Percentiles rank a stretch among this genome's conserved stretches.
Evolutionary conservation across 1,284 basidiomycete genomes (phyloP).

Genomic region (Hymenochaete sp.): DNA sequence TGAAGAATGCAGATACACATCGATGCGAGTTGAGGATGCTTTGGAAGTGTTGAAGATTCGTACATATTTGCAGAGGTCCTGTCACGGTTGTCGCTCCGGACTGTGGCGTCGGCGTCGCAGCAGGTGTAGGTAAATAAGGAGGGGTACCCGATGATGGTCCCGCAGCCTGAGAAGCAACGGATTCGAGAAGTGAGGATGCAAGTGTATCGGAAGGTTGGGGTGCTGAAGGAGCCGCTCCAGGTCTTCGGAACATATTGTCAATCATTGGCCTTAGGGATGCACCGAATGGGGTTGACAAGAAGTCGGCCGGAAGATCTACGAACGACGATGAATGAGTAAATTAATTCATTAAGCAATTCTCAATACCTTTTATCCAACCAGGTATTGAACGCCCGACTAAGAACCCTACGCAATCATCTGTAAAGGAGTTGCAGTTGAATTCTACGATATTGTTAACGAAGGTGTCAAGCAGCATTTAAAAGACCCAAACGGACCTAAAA

Average conservation of each 20-base stretch:
- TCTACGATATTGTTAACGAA: slow-evolving; percentile 34
- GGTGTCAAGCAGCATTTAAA: not conserved
- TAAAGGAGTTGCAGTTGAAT: slow-evolving; percentile 88
- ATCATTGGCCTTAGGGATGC: slow-evolving; percentile 81
- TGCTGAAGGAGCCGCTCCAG: slow-evolving; percentile 30
- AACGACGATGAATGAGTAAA: not conserved
- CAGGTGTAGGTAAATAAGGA: slow-evolving; percentile 23
- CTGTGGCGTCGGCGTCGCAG: slow-evolving; percentile 20
- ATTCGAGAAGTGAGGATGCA: slow-evolving; percentile 52
- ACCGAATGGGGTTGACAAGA: slow-evolving; percentile 86
- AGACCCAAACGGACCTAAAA: slow-evolving; percentile 49
- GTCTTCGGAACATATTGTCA: slow-evolving; percentile 72
- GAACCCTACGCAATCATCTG: slow-evolving; percentile 79
- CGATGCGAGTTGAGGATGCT: slow-evolving; percentile 41
- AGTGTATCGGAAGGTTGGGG: slow-evolving; percentile 37
- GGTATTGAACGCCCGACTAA: slow-evolving; percentile 76
- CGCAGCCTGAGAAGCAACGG: slow-evolving; percentile 49
- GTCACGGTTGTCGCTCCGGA: slow-evolving; percentile 42
- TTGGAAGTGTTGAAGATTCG: slow-evolving; percentile 46
- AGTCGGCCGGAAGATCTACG: slow-evolving; percentile 78
- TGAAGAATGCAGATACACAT: slow-evolving; percentile 57
- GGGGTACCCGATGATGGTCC: slow-evolving; percentile 24
- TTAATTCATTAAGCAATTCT: not conserved
- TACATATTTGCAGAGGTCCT: slow-evolving; percentile 53
- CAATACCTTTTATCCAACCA: slow-evolving; percentile 61